A percentile compares a stretch with the other conserved stretches of the same genome.
Evolutionary conservation across 2,329 filamentous ascomycete genomes (phyloP).

Genomic region (Grosmannia serpens): DNA sequence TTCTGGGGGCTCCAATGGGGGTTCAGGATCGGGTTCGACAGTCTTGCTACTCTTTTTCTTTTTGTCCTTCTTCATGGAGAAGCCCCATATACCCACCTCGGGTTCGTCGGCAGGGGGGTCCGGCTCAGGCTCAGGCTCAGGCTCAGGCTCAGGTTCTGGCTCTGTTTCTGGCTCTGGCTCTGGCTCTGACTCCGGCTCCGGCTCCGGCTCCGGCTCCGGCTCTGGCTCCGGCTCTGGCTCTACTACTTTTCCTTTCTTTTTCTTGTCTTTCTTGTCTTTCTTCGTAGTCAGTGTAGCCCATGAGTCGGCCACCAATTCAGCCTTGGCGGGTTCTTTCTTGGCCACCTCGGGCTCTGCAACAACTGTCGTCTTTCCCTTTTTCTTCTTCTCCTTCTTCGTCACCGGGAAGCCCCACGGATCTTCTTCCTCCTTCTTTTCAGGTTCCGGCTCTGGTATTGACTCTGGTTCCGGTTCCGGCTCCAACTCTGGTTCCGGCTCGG

Average conservation of each 20-base stretch:
- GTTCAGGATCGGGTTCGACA: conserved; percentile 13
- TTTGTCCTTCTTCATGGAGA: neutral
- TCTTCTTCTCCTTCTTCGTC: conserved; percentile 7
- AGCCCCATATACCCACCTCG: conserved; percentile 6
- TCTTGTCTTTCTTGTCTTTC: conserved; percentile 20
- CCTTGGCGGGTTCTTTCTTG: neutral
- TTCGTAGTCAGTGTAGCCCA: conserved; percentile 17
- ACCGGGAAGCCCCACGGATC: neutral
- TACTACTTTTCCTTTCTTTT: conserved; percentile 15
- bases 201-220: neutral
- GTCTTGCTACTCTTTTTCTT: conserved; percentile 7
- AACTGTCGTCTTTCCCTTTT: conserved; percentile 32
- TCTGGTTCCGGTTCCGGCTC: conserved; percentile 19
- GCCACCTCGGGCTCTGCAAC: conserved; percentile 24
- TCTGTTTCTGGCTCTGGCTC: neutral
- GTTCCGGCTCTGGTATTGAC: conserved; percentile 6
- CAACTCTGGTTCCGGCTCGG: neutral
- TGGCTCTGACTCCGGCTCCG: neutral
- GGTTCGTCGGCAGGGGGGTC: conserved; percentile 7
- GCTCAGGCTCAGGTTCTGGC: conserved; percentile 6
- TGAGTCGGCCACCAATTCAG: conserved; percentile 23
- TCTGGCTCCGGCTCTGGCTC: conserved; percentile 2
- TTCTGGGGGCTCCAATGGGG: neutral
- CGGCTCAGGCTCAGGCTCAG: conserved; percentile 16
- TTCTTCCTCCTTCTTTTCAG: conserved; percentile 4